These are phyloP conservation scores for Curvularia eragrostidis DNA, from an alignment of 2,329 filamentous ascomycete genomes.

Conservation along the genomic window DNA sequence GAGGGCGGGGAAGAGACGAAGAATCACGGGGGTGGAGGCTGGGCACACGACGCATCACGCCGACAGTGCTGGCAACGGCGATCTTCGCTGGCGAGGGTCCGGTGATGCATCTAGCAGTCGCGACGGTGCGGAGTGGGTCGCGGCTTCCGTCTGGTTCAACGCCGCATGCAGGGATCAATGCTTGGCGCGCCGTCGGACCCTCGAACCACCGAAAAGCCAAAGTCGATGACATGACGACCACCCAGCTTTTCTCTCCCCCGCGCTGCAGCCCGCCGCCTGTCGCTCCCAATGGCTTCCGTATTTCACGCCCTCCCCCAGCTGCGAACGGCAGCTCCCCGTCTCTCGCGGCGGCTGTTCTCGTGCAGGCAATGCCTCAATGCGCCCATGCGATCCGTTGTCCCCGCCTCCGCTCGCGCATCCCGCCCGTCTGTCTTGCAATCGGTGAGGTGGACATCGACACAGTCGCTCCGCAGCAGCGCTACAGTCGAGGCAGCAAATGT, in stretches of 20 bases:
- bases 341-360: constrained; percentile 47
- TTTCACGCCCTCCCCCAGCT: constrained; percentile 49
- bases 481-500: constrained; percentile 23
- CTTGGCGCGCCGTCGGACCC: constrained; percentile 15
- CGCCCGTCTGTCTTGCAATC: constrained; percentile 39
- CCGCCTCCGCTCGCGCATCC: constrained; percentile 25
- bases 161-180: constrained; percentile 18
- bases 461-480: constrained; percentile 35
- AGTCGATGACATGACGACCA: constrained; percentile 15
- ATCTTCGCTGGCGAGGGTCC: constrained; percentile 20
- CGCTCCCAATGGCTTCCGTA: constrained; percentile 43
- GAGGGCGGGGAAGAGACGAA: constrained; percentile 2
- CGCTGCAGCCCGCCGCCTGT: constrained; percentile 4
- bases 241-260: constrained; percentile 3
- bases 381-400: constrained; percentile 30
- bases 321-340: constrained; percentile 48
- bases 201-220: constrained; percentile 21
- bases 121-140: constrained; percentile 17
- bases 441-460: constrained; percentile 47
- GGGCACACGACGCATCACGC: constrained; percentile 21
- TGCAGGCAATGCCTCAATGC: constrained; percentile 42
- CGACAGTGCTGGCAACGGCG: constrained; percentile 15
- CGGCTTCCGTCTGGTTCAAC: constrained; percentile 23
- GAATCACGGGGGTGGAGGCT: constrained; percentile 9
- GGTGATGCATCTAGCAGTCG: constrained; percentile 27